Evolutionary conservation across 108 stramenopile genomes (phyloP).

Genomic region (Skeletonema potamos): DNA sequence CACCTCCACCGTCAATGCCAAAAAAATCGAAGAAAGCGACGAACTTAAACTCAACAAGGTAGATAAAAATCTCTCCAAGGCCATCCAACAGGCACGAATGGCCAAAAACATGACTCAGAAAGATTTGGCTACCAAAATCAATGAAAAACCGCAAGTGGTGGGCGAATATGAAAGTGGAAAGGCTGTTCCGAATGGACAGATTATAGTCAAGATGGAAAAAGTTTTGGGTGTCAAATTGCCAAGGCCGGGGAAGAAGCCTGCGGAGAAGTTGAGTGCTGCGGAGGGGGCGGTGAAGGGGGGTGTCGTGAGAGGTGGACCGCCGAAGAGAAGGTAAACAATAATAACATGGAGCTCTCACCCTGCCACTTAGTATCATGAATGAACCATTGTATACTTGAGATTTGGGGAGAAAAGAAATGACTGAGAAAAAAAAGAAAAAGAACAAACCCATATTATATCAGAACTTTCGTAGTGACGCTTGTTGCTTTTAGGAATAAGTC

Average conservation of each 20-base stretch:
- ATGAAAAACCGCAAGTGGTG: conserved; percentile 97
- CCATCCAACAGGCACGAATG: conserved; percentile 94
- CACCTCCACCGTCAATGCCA: conserved; percentile 69
- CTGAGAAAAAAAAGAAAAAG: too few species aligned
- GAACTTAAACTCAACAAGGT: conserved; percentile 89
- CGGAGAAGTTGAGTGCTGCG: conserved; percentile 40
- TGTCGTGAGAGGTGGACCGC: conserved; percentile 71
- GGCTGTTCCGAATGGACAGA: conserved; percentile 95
- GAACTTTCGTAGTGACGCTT: too few species aligned
- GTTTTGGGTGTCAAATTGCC: conserved; percentile 90
- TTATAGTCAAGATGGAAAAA: conserved; percentile 93
- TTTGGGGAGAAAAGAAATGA: background rate
- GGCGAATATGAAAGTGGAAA: conserved; percentile 95
- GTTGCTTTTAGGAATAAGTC: background rate
- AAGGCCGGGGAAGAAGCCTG: conserved; percentile 73
- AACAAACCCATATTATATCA: too few species aligned
- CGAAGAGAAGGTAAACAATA: conserved; percentile 75
- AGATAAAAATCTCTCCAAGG: conserved; percentile 86
- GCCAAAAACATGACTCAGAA: conserved; percentile 98
- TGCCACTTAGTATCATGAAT: background rate
- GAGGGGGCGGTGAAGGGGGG: conserved; percentile 44
- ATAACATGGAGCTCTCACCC: too few species aligned
- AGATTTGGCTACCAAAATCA: conserved; percentile 93
- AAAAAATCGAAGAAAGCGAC: conserved; percentile 93
- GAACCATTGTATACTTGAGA: background rate